phyloP scores from a whole-genome alignment of 495 filamentous ascomycete species.

The Usnea hakonensis region DNA sequence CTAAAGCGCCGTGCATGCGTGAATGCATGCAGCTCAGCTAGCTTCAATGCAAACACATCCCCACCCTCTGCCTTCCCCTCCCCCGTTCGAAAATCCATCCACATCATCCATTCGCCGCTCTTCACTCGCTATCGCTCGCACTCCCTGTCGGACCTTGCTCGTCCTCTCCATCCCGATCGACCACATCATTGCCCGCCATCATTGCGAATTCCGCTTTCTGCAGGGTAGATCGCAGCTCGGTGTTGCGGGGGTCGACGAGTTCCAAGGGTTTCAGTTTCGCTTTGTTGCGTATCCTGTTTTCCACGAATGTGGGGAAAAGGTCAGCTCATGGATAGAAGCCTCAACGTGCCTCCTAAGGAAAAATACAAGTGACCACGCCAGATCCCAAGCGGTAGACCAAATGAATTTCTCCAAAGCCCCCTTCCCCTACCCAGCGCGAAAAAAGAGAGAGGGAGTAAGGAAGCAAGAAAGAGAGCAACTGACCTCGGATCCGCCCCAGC shows the following conservation, averaged over 20 bases:
- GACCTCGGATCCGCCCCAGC: constrained; percentile 72
- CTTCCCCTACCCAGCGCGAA: neutral
- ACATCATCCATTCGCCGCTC: neutral
- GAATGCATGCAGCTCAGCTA: neutral
- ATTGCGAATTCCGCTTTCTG: constrained; percentile 60
- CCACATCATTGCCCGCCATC: constrained; percentile 20
- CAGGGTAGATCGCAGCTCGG: constrained; percentile 56
- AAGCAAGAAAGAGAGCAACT: constrained; percentile 5
- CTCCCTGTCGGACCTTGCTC: constrained; percentile 22
- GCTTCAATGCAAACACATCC: neutral
- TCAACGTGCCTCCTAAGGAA: too few relatives aligned
- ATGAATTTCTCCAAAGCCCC: neutral
- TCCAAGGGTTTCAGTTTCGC: constrained; percentile 60
- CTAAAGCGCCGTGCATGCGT: neutral
- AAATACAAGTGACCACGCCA: too few relatives aligned
- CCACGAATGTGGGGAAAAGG: neutral
- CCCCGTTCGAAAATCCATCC: neutral
- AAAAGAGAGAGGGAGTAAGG: neutral
- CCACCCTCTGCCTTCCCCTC: neutral
- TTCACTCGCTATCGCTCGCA: constrained; percentile 27
- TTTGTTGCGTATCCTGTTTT: constrained; percentile 57
- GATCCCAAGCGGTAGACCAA: too few relatives aligned
- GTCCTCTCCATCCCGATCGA: constrained; percentile 16
- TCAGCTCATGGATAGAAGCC: too few relatives aligned
- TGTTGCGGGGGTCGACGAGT: constrained; percentile 66